Conservation (phyloP, 1,139 yeast species). For the Torulaspora pretoriensis region DNA sequence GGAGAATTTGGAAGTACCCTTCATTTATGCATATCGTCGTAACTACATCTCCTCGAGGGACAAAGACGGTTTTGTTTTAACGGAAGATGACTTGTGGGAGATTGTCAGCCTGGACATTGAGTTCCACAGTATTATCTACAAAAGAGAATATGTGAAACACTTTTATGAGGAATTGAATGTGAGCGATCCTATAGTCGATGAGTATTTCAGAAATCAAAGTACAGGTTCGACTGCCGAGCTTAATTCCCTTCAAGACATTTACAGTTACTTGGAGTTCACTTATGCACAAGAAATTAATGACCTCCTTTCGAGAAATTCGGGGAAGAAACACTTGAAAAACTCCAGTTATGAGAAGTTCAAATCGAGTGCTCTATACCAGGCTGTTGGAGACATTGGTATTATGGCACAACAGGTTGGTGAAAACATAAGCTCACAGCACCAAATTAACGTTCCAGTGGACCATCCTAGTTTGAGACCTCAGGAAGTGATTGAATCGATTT, state of each 20-base stretch:
- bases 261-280: constrained; percentile 77
- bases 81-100: constrained; percentile 90
- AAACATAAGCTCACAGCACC: constrained; percentile 67
- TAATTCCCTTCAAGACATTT: constrained; percentile 65
- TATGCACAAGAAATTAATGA: constrained; percentile 71
- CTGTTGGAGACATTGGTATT: constrained; percentile 73
- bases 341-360: constrained; percentile 74
- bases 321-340: constrained; percentile 67
- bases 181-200: constrained; percentile 60
- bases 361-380: constrained; percentile 59
- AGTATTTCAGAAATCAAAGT: constrained; percentile 50
- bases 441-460: constrained; percentile 66
- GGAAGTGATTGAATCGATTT: constrained; percentile 54
- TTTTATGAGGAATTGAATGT: constrained; percentile 53
- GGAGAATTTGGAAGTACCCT: constrained; percentile 89
- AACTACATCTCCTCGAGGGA: constrained; percentile 63
- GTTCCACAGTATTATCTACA: constrained; percentile 79
- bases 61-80: constrained; percentile 50
- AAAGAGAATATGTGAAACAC: constrained; percentile 59
- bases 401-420: constrained; percentile 78
- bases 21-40: constrained; percentile 91
- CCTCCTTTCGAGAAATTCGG: constrained; percentile 34
- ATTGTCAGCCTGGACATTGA: constrained; percentile 82
- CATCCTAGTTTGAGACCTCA: constrained; percentile 65
- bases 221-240: constrained; percentile 58